Base-by-base conservation (phyloP, 805 yeast genomes). In the Lachancea waltii region DNA sequence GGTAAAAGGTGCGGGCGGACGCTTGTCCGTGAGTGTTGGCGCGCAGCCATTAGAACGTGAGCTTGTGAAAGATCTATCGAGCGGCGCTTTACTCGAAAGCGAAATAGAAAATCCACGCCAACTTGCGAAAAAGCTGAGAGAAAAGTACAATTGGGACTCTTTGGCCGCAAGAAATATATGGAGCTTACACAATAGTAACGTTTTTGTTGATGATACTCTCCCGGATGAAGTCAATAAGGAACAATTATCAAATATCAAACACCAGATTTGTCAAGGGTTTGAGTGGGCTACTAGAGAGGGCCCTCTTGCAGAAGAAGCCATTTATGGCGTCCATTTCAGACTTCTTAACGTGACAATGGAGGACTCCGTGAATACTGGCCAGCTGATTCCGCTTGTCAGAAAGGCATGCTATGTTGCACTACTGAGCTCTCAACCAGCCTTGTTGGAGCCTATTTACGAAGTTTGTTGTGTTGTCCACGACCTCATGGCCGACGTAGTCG, bases 301-400 rank as follows among this genome's bases (percentile, higher is more conserved):
- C 0, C 98, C 99, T 0, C 64, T 92, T n/a, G 78, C 94, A 44
- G 95, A 83, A 43, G 96, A 86, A 54, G 80, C 84, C 0, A 68
- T 92, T 5, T 64, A 84, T 37, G 73, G 79, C 38, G 75, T 80
- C 5, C 77, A 74, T 45, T 86, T 92, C 59, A 75, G 77, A 39
- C 69, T 92, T 28, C 67, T 85, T 33, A 29, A 36, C 3, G 69
- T 81, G 5, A 60, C 67, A 0, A 70, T 72, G 20, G 63, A 67
- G 4, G 48, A 69, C 2, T 75, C 70, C 28, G 61, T 79, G 29
- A 72, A 75, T 19, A 70, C 74, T 22, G 83, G 77, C 1, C 95
- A 86, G 55, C 69, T 89, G 4, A 81, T 86, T 26, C 92, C 95
- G 15, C 73, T 89, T 69, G 70, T 81, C 2, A 69, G 95, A 46